Evolutionary conservation across 177 flowering plant genomes (phyloP).

Genomic region (Vitis hybrid): DNA sequence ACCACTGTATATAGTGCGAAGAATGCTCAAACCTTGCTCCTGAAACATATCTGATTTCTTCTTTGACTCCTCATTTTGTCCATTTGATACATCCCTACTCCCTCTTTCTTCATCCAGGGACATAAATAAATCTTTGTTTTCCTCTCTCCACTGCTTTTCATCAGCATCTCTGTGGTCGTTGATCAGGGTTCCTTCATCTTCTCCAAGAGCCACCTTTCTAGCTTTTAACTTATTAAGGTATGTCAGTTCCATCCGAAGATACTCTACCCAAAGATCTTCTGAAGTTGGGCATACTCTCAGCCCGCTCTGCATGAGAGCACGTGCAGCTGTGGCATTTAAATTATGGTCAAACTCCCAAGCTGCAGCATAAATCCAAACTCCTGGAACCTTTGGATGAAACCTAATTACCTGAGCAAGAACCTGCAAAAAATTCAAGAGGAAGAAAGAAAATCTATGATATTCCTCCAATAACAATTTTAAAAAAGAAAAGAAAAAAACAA

Average conservation of each 20-base stretch:
- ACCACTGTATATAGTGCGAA: conserved; percentile 54
- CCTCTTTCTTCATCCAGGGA: conserved; percentile 41
- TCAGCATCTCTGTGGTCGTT: conserved; percentile 23
- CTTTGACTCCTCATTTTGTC: conserved; percentile 28
- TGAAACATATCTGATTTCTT: conserved; percentile 45
- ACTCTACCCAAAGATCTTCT: conserved; percentile 93
- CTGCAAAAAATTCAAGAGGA: conserved; percentile 29
- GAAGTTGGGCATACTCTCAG: conserved; percentile 77
- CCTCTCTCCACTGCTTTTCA: conserved; percentile 75
- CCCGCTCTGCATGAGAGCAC: conserved; percentile 86
- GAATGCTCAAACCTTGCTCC: conserved; percentile 54
- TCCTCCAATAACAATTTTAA: no score
- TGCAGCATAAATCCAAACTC: conserved; percentile 95
- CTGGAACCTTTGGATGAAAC: conserved; percentile 90
- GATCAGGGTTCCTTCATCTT: conserved; percentile 51
- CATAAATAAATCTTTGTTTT: conserved; percentile 77
- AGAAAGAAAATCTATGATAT: neutral
- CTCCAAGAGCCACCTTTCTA: conserved; percentile 79
- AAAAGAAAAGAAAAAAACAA: neutral
- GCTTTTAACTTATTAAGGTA: conserved; percentile 81
- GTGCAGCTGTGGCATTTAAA: conserved; percentile 73
- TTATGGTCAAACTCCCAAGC: conserved; percentile 94
- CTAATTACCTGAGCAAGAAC: conserved; percentile 69
- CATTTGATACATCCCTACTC: conserved; percentile 28
- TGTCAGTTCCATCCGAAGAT: conserved; percentile 92